Percentiles rank a stretch among this genome's conserved stretches.
Evolutionary conservation across 345 rosid species (phyloP).

Genomic region (Trapa incisa): DNA sequence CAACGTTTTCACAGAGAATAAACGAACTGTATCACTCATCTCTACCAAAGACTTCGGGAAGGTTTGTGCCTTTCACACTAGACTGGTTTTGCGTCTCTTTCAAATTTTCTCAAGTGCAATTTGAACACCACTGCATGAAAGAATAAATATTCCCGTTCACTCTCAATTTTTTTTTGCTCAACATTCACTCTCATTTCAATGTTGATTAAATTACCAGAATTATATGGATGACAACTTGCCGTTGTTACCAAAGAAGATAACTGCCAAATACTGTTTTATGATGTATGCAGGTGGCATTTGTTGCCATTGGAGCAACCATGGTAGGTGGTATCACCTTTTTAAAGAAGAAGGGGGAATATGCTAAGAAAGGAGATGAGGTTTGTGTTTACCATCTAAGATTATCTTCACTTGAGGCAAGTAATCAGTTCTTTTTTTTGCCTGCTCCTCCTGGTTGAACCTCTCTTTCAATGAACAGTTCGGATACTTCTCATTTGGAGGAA

Average conservation of each 20-base stretch:
- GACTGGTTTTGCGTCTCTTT: not conserved
- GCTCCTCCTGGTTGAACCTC: not conserved
- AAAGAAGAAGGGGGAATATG: slow-evolving; percentile 47
- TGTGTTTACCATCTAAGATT: not conserved
- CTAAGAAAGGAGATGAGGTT: slow-evolving; percentile 86
- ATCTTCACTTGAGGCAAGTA: not conserved
- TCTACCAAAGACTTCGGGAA: slow-evolving; percentile 71
- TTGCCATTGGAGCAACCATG: slow-evolving; percentile 96
- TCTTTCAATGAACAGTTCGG: slow-evolving; percentile 44
- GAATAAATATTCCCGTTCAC: not conserved
- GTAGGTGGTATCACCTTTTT: slow-evolving; percentile 74
- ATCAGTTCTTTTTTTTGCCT: not conserved
- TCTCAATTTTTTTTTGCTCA: not conserved
- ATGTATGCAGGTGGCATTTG: slow-evolving; percentile 61
- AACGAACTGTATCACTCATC: slow-evolving; percentile 58
- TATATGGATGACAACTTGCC: no score
- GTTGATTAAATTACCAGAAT: not conserved
- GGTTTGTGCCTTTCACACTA: slow-evolving; percentile 25
- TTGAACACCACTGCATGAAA: not conserved
- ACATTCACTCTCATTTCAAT: not conserved
- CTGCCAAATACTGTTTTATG: not conserved
- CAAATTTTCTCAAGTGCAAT: not conserved
- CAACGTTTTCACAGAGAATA: slow-evolving; percentile 87
- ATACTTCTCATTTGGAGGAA: slow-evolving; percentile 89
- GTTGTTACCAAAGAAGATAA: not conserved